Conservation (phyloP, 2,329 filamentous ascomycete species). For the Tolypocladium endophyticum region DNA sequence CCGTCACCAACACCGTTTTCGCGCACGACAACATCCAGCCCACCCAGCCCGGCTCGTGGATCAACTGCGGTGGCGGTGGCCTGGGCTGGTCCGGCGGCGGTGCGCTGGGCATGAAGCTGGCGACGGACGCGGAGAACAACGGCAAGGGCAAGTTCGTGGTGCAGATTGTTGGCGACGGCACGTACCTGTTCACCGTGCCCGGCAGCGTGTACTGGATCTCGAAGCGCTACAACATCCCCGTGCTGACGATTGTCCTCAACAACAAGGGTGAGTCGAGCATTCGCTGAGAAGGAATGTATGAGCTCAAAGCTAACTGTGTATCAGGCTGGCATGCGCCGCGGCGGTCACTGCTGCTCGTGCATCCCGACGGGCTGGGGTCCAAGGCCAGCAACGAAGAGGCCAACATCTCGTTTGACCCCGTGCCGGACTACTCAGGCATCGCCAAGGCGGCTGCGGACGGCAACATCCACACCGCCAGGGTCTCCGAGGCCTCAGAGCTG, state of each 20-base stretch:
- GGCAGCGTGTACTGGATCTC: constrained; percentile 47
- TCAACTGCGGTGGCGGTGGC: constrained; percentile 73
- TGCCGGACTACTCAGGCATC: constrained; percentile 49
- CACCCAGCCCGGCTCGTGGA: constrained; percentile 59
- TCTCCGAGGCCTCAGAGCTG: constrained; percentile 34
- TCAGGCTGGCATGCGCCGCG: constrained; percentile 50
- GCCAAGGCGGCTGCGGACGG: constrained; percentile 49
- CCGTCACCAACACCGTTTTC: constrained; percentile 60
- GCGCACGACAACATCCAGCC: constrained; percentile 63
- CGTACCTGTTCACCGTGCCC: constrained; percentile 43
- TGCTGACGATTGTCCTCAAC: constrained; percentile 45
- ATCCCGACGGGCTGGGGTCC: constrained; percentile 45
- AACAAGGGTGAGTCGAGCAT: constrained; percentile 34
- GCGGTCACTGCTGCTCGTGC: constrained; percentile 44
- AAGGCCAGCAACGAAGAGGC: constrained; percentile 49
- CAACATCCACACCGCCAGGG: constrained; percentile 37
- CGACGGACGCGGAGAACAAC: constrained; percentile 32
- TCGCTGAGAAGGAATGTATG: not conserved
- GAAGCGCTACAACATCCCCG: constrained; percentile 40
- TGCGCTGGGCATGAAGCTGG: constrained; percentile 67
- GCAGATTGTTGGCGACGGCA: constrained; percentile 48
- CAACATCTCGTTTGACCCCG: constrained; percentile 49
- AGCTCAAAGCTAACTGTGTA: constrained; percentile 4
- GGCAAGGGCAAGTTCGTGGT: constrained; percentile 40
- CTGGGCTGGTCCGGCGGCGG: constrained; percentile 73